A percentile compares a stretch with the other conserved stretches of the same genome.
Evolutionary conservation across 495 filamentous ascomycete genomes (phyloP).

Genomic region (Aspergillus saccharolyticus): DNA sequence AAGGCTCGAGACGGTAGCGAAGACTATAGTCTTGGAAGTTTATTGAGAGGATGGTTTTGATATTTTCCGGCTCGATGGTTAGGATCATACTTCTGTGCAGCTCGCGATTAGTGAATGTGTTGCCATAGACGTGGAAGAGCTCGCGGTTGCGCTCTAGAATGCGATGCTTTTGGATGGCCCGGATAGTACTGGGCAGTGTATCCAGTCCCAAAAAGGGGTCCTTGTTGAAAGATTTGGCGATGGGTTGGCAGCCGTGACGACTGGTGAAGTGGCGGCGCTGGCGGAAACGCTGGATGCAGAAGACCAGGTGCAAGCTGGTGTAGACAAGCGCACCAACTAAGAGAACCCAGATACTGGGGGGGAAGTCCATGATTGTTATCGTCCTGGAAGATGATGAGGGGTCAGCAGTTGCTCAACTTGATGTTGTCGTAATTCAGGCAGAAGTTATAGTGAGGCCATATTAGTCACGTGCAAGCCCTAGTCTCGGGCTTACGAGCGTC

Average conservation of each 20-base stretch:
- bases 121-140: constrained; percentile 1
- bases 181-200: not conserved
- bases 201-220: constrained; percentile 7
- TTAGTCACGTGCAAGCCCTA: too few species aligned
- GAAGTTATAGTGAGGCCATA: too few species aligned
- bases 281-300: not conserved
- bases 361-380: too few species aligned
- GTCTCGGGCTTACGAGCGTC: too few species aligned
- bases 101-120: constrained; percentile 5
- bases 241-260: constrained; percentile 6
- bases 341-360: not conserved
- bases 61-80: constrained; percentile 69
- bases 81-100: constrained; percentile 19
- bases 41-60: constrained; percentile 71
- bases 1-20: constrained; percentile 24
- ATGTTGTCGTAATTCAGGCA: too few species aligned
- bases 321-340: not conserved
- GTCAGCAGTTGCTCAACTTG: too few species aligned
- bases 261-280: constrained; percentile 5
- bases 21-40: constrained; percentile 61
- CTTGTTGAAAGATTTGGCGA: not conserved
- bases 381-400: too few species aligned
- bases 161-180: not conserved
- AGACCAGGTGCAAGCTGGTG: not conserved
- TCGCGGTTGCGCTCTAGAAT: not conserved